These are phyloP conservation scores for Udeniomyces megalosporus DNA, from an alignment of 768 basidiomycete genomes.

Conservation along the genomic window DNA sequence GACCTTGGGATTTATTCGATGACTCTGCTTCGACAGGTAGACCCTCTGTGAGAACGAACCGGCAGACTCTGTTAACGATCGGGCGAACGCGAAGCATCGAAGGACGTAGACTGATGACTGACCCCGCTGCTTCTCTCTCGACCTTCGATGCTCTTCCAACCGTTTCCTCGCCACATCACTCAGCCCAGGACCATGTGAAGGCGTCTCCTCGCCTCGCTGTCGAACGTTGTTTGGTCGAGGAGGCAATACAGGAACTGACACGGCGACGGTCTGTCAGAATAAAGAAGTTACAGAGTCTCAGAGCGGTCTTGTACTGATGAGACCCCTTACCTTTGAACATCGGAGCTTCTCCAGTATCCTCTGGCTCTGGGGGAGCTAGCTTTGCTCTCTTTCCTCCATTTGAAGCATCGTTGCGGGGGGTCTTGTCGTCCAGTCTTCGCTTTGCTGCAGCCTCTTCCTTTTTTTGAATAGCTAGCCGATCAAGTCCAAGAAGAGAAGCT, in stretches of 20 bases:
- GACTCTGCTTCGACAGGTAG: constrained; percentile 5
- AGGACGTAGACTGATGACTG: background rate
- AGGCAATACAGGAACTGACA: constrained; percentile 58
- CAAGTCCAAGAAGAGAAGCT: constrained; percentile 67
- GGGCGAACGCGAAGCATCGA: too few species aligned
- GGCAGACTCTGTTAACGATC: too few species aligned
- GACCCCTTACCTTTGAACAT: constrained; percentile 82
- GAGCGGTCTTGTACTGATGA: too few species aligned
- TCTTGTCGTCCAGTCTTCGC: constrained; percentile 32
- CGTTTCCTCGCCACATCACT: constrained; percentile 53
- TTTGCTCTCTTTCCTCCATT: constrained; percentile 51
- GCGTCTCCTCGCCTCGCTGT: constrained; percentile 73
- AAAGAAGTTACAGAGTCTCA: too few species aligned
- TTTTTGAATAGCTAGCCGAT: constrained; percentile 77
- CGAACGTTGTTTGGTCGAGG: constrained; percentile 43
- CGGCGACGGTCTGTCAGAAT: background rate
- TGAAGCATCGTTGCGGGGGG: constrained; percentile 25
- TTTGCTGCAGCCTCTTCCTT: constrained; percentile 40
- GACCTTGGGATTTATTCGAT: constrained; percentile 39
- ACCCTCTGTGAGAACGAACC: background rate
- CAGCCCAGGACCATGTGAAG: constrained; percentile 79
- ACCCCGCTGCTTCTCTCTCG: constrained; percentile 56
- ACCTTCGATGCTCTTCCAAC: constrained; percentile 60
- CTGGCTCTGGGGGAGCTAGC: constrained; percentile 37
- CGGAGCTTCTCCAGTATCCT: constrained; percentile 34